A percentile compares a stretch with the other conserved stretches of the same genome.
phyloP scores from a whole-genome alignment of 148 eudicot genomes.

The Pharnaceum exiguum region DNA sequence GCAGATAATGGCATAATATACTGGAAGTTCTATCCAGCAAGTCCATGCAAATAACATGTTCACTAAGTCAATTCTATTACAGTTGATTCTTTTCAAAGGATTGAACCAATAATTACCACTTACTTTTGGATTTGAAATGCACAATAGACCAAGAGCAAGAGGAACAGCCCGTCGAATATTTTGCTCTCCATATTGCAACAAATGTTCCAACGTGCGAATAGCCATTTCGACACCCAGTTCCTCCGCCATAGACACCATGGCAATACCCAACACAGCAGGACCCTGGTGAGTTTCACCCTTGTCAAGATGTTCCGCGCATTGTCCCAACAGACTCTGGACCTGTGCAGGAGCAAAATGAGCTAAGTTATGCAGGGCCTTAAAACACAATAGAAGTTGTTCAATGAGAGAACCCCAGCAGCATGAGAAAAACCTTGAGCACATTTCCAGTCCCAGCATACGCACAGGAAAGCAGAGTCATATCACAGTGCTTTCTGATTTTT shows the following conservation, averaged over 20 bases:
- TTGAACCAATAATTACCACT: background rate
- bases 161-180: conserved; percentile 94
- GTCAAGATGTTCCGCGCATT: conserved; percentile 89
- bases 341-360: conserved; percentile 12
- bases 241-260: conserved; percentile 98
- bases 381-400: background rate
- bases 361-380: conserved; percentile 1
- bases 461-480: conserved; percentile 90
- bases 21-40: too few species aligned
- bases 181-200: conserved; percentile 93
- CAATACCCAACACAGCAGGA: conserved; percentile 91
- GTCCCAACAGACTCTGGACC: conserved; percentile 92
- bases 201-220: conserved; percentile 88
- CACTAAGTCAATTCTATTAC: too few species aligned
- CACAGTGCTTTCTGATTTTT: conserved; percentile 83
- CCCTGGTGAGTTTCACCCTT: conserved; percentile 92
- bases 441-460: conserved; percentile 99
- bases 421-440: conserved; percentile 68
- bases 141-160: conserved; percentile 82
- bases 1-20: too few species aligned
- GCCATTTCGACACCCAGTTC: conserved; percentile 91
- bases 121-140: conserved; percentile 80
- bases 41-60: too few species aligned
- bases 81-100: background rate
- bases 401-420: background rate